Percentiles rank a stretch among this genome's conserved stretches.
phyloP scores from a whole-genome alignment of 306 rosid species.

The Ormosia semicastrata region DNA sequence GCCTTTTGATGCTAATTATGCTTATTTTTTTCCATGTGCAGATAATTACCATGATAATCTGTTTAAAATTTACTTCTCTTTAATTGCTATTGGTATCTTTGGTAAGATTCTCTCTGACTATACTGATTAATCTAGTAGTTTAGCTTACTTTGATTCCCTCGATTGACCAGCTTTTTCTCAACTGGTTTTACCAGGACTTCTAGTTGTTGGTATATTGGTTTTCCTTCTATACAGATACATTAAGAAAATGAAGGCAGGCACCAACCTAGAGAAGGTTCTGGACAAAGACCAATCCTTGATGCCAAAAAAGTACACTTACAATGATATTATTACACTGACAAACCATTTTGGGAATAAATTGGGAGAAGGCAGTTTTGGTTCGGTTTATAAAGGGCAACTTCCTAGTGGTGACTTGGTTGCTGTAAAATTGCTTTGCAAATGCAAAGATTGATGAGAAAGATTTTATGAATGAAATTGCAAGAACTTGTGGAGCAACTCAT shows the following conservation, averaged over 20 bases:
- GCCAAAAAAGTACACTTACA: background rate
- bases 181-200: background rate
- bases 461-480: background rate
- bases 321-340: background rate
- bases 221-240: constrained; percentile 4
- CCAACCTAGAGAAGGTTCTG: background rate
- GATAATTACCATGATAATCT: background rate
- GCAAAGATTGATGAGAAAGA: background rate
- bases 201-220: background rate
- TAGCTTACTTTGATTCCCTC: background rate
- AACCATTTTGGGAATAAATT: background rate
- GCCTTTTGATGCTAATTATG: background rate
- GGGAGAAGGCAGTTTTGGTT: background rate
- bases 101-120: background rate
- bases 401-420: background rate
- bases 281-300: background rate
- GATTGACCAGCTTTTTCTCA: background rate
- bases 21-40: background rate
- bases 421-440: background rate
- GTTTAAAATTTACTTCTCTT: background rate
- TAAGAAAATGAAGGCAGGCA: background rate
- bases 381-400: no score
- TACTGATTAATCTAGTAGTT: background rate
- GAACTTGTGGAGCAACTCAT: background rate
- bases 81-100: background rate